Evolutionary conservation across 2,329 filamentous ascomycete genomes (phyloP).

Genomic region (Alternaria alternata): DNA sequence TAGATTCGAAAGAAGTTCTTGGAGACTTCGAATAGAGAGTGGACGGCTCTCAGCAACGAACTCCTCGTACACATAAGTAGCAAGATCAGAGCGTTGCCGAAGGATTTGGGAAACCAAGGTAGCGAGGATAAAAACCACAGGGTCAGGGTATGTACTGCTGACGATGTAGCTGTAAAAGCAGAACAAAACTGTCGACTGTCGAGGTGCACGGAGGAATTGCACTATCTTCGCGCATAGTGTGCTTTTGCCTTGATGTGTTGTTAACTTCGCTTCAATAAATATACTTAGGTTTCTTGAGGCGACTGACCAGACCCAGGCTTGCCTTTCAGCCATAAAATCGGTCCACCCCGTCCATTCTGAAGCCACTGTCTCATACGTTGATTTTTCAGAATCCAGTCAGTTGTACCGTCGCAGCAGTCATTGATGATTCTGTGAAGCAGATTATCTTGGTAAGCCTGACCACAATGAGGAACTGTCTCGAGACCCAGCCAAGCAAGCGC

Average conservation of each 20-base stretch:
- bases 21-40: neutral
- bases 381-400: neutral
- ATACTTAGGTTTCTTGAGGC: neutral
- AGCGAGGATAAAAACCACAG: constrained; percentile 3
- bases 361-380: neutral
- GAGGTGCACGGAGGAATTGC: neutral
- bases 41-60: constrained; percentile 2
- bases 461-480: neutral
- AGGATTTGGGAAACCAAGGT: constrained; percentile 13
- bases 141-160: constrained; percentile 1
- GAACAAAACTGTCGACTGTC: constrained; percentile 1
- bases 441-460: neutral
- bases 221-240: neutral
- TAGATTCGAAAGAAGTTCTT: neutral
- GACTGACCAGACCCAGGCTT: neutral
- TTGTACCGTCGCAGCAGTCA: neutral
- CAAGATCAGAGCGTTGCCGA: constrained; percentile 2
- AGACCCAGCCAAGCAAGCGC: neutral
- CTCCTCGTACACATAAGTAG: constrained; percentile 15
- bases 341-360: neutral
- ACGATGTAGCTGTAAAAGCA: constrained; percentile 11
- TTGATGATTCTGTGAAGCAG: neutral
- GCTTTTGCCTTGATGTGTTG: neutral
- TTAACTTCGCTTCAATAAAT: neutral
- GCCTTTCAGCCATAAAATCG: neutral